Percentiles rank a stretch among this genome's conserved stretches.
Conservation (phyloP, 495 filamentous ascomycete species). For the Penicillium malachiteum region DNA sequence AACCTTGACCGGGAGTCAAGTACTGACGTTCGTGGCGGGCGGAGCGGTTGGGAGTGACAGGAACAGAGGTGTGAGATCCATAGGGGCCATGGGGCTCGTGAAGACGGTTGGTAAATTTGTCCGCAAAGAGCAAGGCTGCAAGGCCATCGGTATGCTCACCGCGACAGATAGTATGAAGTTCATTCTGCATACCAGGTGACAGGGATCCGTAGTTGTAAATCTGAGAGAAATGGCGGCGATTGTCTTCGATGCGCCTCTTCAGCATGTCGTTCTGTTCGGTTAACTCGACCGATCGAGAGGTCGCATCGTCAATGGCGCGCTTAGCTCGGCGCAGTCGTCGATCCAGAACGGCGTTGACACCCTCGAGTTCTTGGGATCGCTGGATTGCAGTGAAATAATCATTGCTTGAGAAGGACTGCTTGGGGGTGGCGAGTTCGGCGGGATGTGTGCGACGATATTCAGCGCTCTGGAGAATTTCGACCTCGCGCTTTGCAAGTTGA, state of each 20-base stretch:
- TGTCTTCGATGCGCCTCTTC: slow-evolving; percentile 80
- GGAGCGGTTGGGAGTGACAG: slow-evolving; percentile 62
- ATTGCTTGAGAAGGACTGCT: slow-evolving; percentile 30
- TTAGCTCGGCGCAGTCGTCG: slow-evolving; percentile 69
- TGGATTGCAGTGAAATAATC: slow-evolving; percentile 46
- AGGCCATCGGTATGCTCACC: slow-evolving; percentile 58
- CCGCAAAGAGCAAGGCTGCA: slow-evolving; percentile 70
- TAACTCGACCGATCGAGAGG: slow-evolving; percentile 44
- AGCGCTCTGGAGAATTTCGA: slow-evolving; percentile 74
- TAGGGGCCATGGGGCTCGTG: slow-evolving; percentile 19
- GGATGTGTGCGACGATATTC: slow-evolving; percentile 43
- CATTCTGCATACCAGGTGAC: slow-evolving; percentile 40
- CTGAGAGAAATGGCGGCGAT: slow-evolving; percentile 76
- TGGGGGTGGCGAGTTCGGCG: slow-evolving; percentile 30
- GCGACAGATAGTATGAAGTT: slow-evolving; percentile 46
- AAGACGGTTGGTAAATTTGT: slow-evolving; percentile 66
- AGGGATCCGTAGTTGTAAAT: slow-evolving; percentile 57
- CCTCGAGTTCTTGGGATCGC: slow-evolving; percentile 59
- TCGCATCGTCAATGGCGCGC: slow-evolving; percentile 71
- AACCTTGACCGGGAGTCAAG: slow-evolving; percentile 57
- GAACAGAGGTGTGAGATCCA: slow-evolving; percentile 63
- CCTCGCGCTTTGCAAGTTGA: slow-evolving; percentile 85
- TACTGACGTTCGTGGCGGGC: slow-evolving; percentile 46
- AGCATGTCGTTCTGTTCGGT: slow-evolving; percentile 72
- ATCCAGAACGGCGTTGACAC: slow-evolving; percentile 61